Evolutionary conservation across 345 rosid genomes (phyloP).

Genomic region (Geranium rotundifolium): DNA sequence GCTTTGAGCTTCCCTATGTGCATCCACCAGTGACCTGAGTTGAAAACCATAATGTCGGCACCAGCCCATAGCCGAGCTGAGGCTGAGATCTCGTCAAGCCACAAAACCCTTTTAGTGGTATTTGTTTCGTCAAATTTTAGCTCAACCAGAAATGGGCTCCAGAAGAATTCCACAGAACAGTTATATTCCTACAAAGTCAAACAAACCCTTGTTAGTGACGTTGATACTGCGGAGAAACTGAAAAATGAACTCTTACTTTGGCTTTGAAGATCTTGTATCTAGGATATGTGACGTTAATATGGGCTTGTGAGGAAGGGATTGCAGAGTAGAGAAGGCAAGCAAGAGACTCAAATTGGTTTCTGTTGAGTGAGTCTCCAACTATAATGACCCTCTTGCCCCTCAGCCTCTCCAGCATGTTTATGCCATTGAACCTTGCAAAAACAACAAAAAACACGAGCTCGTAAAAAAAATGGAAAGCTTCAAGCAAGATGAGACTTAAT

Average conservation of each 20-base stretch:
- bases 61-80: constrained; percentile 26
- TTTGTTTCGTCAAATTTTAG: constrained; percentile 13
- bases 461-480: no score
- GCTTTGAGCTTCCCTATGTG: constrained; percentile 13
- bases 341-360: constrained; percentile 54
- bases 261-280: constrained; percentile 25
- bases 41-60: constrained; percentile 40
- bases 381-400: constrained; percentile 40
- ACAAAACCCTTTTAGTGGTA: constrained; percentile 18
- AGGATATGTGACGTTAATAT: constrained; percentile 7
- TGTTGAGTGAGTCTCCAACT: constrained; percentile 47
- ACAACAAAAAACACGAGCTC: neutral
- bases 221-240: neutral
- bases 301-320: constrained; percentile 18
- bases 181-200: constrained; percentile 26
- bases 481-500: no score
- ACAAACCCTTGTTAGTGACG: neutral
- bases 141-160: constrained; percentile 39
- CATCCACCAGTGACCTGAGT: constrained; percentile 50
- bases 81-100: constrained; percentile 25
- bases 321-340: constrained; percentile 42
- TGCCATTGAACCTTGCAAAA: constrained; percentile 30
- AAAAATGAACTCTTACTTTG: constrained; percentile 15
- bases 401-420: constrained; percentile 34
- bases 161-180: constrained; percentile 35